Percentiles rank a stretch among this genome's conserved stretches.
phyloP scores from a whole-genome alignment of 2,329 filamentous ascomycete species.

The Cladosporium sp. region DNA sequence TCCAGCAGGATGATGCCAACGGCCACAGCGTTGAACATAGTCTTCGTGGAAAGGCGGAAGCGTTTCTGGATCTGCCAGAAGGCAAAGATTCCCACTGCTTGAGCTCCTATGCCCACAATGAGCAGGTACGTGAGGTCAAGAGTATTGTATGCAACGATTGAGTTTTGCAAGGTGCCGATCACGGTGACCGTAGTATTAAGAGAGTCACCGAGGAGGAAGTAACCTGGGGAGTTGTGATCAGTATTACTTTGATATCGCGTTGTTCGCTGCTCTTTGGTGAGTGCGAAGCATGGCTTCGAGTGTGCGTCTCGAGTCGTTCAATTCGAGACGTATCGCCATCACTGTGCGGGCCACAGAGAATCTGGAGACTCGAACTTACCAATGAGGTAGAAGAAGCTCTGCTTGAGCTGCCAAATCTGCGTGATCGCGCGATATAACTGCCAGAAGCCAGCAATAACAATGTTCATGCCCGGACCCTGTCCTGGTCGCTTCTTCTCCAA shows the following conservation, averaged over 20 bases:
- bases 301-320: background rate
- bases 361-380: slow-evolving; percentile 40
- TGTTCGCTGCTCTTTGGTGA: background rate
- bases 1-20: slow-evolving; percentile 62
- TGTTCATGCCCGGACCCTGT: slow-evolving; percentile 52
- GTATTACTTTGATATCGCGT: background rate
- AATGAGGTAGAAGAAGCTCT: slow-evolving; percentile 65
- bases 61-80: slow-evolving; percentile 61
- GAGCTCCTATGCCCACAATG: slow-evolving; percentile 64
- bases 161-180: slow-evolving; percentile 65
- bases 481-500: slow-evolving; percentile 65
- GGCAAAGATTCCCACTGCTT: slow-evolving; percentile 61
- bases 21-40: slow-evolving; percentile 67
- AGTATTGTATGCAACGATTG: slow-evolving; percentile 64
- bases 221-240: slow-evolving; percentile 40
- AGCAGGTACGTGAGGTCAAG: slow-evolving; percentile 65
- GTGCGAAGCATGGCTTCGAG: background rate
- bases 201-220: slow-evolving; percentile 69
- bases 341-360: background rate
- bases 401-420: slow-evolving; percentile 65
- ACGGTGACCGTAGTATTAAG: slow-evolving; percentile 71
- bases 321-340: background rate
- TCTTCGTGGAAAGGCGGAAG: slow-evolving; percentile 62
- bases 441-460: slow-evolving; percentile 61
- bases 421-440: slow-evolving; percentile 59